These are phyloP conservation scores for Phytophthora brassicae DNA, from an alignment of 352 stramenopile genomes.

Conservation along the genomic window DNA sequence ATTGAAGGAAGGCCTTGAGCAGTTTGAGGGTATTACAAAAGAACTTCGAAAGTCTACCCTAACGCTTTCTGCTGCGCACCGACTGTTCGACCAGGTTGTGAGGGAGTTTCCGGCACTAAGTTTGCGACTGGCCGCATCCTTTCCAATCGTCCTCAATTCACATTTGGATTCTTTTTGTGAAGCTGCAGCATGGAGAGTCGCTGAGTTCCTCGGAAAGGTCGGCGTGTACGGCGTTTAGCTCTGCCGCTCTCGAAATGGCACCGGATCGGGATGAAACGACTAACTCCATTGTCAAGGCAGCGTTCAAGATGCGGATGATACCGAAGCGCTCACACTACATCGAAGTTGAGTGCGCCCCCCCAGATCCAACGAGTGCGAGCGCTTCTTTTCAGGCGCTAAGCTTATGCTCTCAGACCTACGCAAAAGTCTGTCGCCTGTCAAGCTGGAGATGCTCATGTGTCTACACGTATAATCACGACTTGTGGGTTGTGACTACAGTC, in stretches of 20 bases:
- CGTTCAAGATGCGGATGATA: slow-evolving; percentile 12
- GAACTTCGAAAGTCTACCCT: slow-evolving; percentile 3
- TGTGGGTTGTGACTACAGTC: slow-evolving; percentile 1
- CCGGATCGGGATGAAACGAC: background rate
- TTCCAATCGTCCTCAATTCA: slow-evolving; percentile 3
- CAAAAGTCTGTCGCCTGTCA: background rate
- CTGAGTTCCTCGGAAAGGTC: background rate
- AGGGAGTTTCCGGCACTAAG: background rate
- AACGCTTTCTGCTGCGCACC: slow-evolving; percentile 7
- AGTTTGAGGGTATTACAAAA: too few relatives aligned
- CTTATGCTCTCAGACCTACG: background rate
- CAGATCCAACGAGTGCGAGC: slow-evolving; percentile 4
- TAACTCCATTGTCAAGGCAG: slow-evolving; percentile 5
- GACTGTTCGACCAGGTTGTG: slow-evolving; percentile 8
- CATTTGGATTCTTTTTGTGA: slow-evolving; percentile 11
- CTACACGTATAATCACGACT: background rate
- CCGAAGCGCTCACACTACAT: background rate
- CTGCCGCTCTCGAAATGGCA: background rate
- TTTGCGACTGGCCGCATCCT: background rate
- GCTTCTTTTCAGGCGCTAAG: background rate
- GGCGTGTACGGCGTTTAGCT: slow-evolving; percentile 4
- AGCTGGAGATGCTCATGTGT: background rate
- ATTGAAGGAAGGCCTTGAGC: too few relatives aligned
- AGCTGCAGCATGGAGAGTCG: slow-evolving; percentile 2
- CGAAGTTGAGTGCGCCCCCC: slow-evolving; percentile 2